Base-by-base conservation (phyloP, 192 early-diverging fungal species). In the Phycomyces nitens region DNA sequence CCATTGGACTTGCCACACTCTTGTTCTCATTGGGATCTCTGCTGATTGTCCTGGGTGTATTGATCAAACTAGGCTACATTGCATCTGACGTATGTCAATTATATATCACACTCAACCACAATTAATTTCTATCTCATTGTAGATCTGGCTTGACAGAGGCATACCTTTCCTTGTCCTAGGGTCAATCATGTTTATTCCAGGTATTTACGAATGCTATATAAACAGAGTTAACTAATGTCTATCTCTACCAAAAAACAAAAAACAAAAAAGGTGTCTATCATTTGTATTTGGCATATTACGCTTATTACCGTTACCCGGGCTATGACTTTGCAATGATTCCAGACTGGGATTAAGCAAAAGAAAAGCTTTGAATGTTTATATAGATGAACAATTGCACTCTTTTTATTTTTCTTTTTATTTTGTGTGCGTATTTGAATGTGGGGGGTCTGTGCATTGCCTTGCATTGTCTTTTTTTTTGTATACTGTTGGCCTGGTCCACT, bases 161-260 rank as follows among this genome's bases (percentile, higher is more conserved):
- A 81, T 74, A 26, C 75, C 79, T 24, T 73, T 85, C n/a, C 51
- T 82, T 24, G 73, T 85, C 5, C 67, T 85, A 39, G 83, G 79
- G n/a, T 60, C 71, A 40, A 68, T 85, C 27, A 79, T 82, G 77
- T 85, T 85, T 61, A 82, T 85, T 43, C 83, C 83, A 53, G 80
- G 81, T 79, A 75, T 51, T 60, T n/a, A 41, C n/a, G n/a, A n/a
- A n/a, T n/a, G n/a, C n/a, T n/a, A n/a, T n/a, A n/a, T n/a, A n/a
- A n/a, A n/a, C n/a, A n/a, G n/a, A n/a, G n/a, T n/a, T n/a, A n/a
- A n/a, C n/a, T n/a, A n/a, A n/a, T n/a, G n/a, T n/a, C n/a, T n/a
- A n/a, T n/a, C n/a, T n/a, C n/a, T n/a, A n/a, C n/a, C n/a, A n/a
- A n/a, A n/a, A n/a, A n/a, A n/a, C n/a, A n/a, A n/a, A n/a, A n/a